phyloP scores from a whole-genome alignment of 2,329 filamentous ascomycete genomes.

The Venturia nashicola region DNA sequence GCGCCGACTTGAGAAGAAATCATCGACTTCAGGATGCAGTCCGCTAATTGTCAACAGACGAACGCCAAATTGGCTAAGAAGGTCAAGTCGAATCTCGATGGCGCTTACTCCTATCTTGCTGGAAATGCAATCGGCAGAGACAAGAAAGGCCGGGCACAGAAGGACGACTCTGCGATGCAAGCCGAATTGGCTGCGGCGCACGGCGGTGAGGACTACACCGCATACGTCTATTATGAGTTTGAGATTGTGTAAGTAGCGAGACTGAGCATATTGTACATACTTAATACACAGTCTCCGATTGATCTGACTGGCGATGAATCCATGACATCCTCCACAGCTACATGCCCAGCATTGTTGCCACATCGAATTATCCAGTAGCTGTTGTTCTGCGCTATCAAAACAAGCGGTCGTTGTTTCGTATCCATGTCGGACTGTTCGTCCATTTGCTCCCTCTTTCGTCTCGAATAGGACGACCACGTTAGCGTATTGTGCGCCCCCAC shows the following conservation, averaged over 20 bases:
- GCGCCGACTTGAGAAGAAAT: constrained; percentile 17
- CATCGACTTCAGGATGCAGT: not conserved
- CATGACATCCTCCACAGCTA: not conserved
- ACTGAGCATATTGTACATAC: not conserved
- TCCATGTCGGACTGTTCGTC: not conserved
- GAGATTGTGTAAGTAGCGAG: constrained; percentile 41
- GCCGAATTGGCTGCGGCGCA: constrained; percentile 72
- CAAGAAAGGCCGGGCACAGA: constrained; percentile 83
- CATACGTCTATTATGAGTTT: constrained; percentile 96
- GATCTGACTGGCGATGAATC: not conserved
- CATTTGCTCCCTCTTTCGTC: not conserved
- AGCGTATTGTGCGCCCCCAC: not conserved
- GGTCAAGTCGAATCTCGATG: constrained; percentile 54
- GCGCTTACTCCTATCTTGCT: constrained; percentile 78
- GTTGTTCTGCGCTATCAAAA: not conserved
- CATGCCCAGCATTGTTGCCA: not conserved
- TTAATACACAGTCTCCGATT: not conserved
- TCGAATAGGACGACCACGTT: not conserved
- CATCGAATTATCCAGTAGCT: not conserved
- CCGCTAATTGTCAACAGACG: constrained; percentile 44
- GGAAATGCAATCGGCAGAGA: constrained; percentile 90
- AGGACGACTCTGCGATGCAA: constrained; percentile 70
- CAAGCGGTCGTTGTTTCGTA: not conserved
- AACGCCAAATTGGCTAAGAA: constrained; percentile 73
- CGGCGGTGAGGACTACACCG: constrained; percentile 76